Evolutionary conservation across 2,329 filamentous ascomycete genomes (phyloP), one percentile per base, ranked within the genome.

Genomic region (Phaeoacremonium minimum): DNA sequence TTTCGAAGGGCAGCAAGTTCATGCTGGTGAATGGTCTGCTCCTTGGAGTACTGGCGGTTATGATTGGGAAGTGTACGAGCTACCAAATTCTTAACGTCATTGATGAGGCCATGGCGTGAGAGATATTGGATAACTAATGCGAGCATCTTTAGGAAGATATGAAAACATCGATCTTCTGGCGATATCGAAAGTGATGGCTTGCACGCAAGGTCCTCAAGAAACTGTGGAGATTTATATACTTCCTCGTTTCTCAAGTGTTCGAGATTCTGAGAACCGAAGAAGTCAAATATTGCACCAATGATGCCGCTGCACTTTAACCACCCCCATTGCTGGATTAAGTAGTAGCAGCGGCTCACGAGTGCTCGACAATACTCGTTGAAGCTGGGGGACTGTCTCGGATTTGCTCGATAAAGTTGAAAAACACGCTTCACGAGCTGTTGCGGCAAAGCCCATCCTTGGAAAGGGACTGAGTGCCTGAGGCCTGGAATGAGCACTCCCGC

Each of bases 331-430:
- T 72, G 63, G 32, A 83, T 73, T 8, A 84, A 66, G 49, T 75
- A 74, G 49, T 83, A 72, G 43, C 80, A 85, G 18, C 81, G 73
- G 14, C 67, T 66, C 19, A 83, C 59, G 5, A 81, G 52, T 6
- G 75, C 71, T 14, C 74, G 69, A 41, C 75, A 80, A 47, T 85
- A 85, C 41, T 75, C 73, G 45, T 83, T 84, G 63, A 84, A 83
- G 48, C 75, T 74, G 2, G 77, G 64, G 2, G 70, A 56, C 46
- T 84, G 80, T 15, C 66, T 67, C 4, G 56, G 49, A 37, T 79
- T 75, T n/a, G 58, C 56, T 41, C 67, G 64, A 49, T 84, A 85
- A 3, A 81, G 49, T 15, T 73, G 57, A 37, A 83, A 80, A 11
- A 83, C 67, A 6, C 67, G 66, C 45, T 66, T 75, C 32, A 83